Evolutionary conservation across 768 basidiomycete genomes (phyloP), one percentile per base, ranked within the genome.

Genomic region (Infundibulicybe gibba): DNA sequence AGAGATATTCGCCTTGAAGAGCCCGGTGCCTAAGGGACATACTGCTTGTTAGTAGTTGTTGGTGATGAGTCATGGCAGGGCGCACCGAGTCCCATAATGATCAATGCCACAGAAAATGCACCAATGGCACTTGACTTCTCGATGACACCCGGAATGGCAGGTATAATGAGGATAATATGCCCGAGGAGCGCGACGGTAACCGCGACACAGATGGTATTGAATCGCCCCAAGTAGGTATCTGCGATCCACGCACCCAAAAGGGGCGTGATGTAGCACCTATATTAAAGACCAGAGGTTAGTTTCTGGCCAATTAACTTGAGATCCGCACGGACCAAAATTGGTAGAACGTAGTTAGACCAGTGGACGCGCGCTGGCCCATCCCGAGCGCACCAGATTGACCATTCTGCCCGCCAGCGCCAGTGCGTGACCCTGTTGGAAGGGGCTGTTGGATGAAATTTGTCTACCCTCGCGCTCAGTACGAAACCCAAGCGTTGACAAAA

Each of bases 1-100:
- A 0, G 83, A 83, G 53, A 90, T 81, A 60, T 88, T 89, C 0
- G 81, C 64, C 65, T 90, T 88, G 77, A 90, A 86, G 17, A 81
- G 69, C 5, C 85, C 87, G 17, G 85, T 77, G 10, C 85, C 80
- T 65, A 40, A 25, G 6, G 12, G 13, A 8, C 15, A 6, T n/a
- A 38, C 10, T 38, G 14, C 35, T 4, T 8, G 25, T 25, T 8
- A 25, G 25, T 25, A 40, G 13, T 63, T 17, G 3, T 61, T 65
- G 16, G 47, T 17, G 13, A 31, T 13, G 39, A 30, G 43, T 43
- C 10, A 41, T 21, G 10, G n/a, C 25, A 45, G 16, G 8, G 52
- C 61, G 10, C 46, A 65, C 69, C 74, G 4, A 74, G 57, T 6
- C 78, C 77, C 60, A 79, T 85, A 47, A 89, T 65, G 44, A 90